Conservation (phyloP, 2,329 filamentous ascomycete genomes). For the Emmonsiellopsis sp. region DNA sequence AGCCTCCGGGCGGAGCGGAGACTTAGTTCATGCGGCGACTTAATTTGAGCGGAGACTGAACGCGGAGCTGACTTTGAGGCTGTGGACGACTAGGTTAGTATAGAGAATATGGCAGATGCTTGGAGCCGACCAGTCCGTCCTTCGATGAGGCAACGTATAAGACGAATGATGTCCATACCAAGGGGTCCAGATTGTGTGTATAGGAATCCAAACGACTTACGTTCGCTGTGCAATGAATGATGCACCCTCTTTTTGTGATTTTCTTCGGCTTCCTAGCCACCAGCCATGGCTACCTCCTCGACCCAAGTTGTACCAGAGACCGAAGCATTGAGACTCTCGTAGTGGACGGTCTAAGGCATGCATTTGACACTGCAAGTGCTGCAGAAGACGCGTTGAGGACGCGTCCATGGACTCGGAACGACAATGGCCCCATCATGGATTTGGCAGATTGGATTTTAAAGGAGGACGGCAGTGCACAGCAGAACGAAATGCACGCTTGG, state of each 20-base stretch:
- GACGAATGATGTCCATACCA: no score
- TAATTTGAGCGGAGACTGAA: no score
- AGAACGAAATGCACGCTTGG: background rate
- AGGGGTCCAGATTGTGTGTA: no score
- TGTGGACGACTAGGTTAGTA: no score
- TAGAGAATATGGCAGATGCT: no score
- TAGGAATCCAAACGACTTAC: no score
- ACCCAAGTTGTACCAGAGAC: background rate
- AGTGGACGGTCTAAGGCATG: background rate
- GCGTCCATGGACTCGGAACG: background rate
- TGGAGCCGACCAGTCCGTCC: no score
- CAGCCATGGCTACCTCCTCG: background rate
- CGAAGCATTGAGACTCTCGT: background rate
- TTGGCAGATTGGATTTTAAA: background rate
- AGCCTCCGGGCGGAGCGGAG: no score
- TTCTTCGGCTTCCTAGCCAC: background rate
- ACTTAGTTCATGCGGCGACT: no score
- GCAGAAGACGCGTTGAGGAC: background rate
- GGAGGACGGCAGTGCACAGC: background rate
- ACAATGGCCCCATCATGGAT: background rate
- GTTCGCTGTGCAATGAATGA: background rate
- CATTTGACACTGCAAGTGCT: background rate
- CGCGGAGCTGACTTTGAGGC: no score
- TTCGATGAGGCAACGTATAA: no score
- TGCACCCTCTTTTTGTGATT: background rate